Base-by-base conservation (phyloP, 2,329 filamentous ascomycete genomes). In the Chaetomium sp. region DNA sequence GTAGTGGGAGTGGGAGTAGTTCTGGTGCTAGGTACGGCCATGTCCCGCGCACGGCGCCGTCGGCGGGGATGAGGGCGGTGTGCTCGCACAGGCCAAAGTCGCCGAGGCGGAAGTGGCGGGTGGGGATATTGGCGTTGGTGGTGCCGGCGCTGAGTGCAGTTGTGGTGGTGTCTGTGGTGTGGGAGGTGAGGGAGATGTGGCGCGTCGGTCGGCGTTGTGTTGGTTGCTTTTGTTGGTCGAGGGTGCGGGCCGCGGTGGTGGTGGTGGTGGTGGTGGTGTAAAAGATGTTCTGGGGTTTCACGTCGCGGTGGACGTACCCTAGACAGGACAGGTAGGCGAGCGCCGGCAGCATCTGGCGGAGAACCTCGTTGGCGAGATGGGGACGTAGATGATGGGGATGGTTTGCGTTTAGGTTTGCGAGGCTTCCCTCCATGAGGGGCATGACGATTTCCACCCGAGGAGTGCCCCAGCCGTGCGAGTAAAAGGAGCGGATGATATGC, bases 201-300 rank as follows among this genome's bases (percentile, higher is more conserved):
- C 8, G 33, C 4, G 33, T 9, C 10, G 33, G 33, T 35, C 10
- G 33, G 33, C 10, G 33, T 10, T 35, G 3, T 4, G 8, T 35
- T 13, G 33, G 33, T 35, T 35, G 27, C 6, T 29, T 29, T 29
- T 29, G 27, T 3, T 29, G 27, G 3, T 29, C 27, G 27, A 29
- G 27, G 33, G 8, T 47, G 45, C 21, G n/a, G n/a, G 45, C 12
- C 10, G 12, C 47, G 4, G 9, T 23, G 23, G 23, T 16, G 23
- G 23, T 8, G 47, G 21, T 2, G 23, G 13, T 7, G 27, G 19
- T 29, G 38, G 10, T 21, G 42, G n/a, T 50, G 42, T 60, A 64
- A 21, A 64, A 50, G 38, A 64, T 64, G 53, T 64, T 64, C 1
- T 60, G 29, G 19, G 62, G 62, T 42, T 64, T 64, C 21, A 64